Percentiles rank a stretch among this genome's conserved stretches.
phyloP scores from a whole-genome alignment of 805 yeast species.

The Priceomyces medius region DNA sequence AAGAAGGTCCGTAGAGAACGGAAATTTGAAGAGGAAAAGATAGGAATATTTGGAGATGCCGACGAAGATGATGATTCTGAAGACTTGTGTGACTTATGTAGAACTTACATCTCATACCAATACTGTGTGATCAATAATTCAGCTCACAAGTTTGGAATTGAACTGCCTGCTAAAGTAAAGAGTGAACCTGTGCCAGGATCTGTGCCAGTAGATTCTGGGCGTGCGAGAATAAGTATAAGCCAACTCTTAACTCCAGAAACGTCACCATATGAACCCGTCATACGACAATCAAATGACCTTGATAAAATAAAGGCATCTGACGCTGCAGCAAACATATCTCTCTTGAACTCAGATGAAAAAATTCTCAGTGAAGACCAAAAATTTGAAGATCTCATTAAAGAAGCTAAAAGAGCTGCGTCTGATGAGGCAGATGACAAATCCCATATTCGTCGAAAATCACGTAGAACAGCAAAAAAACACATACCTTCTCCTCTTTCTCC shows the following conservation, averaged over 20 bases:
- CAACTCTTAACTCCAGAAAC: conserved; percentile 39
- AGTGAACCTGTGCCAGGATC: conserved; percentile 2
- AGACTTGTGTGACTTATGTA: conserved; percentile 48
- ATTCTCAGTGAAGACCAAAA: conserved; percentile 15
- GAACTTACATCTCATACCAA: conserved; percentile 47
- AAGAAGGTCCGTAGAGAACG: conserved; percentile 15
- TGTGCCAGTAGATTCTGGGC: not conserved
- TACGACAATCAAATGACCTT: not conserved
- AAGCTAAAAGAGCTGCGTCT: conserved; percentile 17
- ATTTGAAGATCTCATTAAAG: conserved; percentile 15
- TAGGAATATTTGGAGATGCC: conserved; percentile 15
- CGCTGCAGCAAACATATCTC: conserved; percentile 7
- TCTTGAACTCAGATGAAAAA: conserved; percentile 2
- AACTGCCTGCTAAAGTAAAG: conserved; percentile 5
- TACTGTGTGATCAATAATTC: conserved; percentile 41
- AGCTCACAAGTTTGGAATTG: conserved; percentile 9
- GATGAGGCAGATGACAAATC: conserved; percentile 6
- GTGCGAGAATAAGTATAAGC: conserved; percentile 14
- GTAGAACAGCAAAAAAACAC: conserved; percentile 6
- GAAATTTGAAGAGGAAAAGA: conserved; percentile 19
- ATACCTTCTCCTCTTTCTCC: not conserved
- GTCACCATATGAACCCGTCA: conserved; percentile 26
- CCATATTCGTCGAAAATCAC: conserved; percentile 10
- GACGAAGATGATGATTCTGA: conserved; percentile 41
- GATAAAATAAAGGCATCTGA: not conserved